A percentile compares a stretch with the other conserved stretches of the same genome.
phyloP scores from a whole-genome alignment of 2,329 filamentous ascomycete species.

The Ophiostoma montium region DNA sequence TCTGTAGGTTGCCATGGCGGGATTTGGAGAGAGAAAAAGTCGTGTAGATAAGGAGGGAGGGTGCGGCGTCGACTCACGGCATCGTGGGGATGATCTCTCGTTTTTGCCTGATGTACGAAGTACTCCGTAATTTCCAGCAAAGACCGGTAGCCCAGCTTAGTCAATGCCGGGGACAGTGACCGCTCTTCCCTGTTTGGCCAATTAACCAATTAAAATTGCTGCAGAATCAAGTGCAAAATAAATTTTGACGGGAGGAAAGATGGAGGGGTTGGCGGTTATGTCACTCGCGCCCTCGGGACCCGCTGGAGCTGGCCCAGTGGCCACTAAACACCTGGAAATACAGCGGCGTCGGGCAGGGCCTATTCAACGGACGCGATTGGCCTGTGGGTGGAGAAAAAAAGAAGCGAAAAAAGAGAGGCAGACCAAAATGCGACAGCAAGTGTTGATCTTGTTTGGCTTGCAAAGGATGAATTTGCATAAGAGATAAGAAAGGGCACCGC shows the following conservation, averaged over 20 bases:
- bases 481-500: too few relatives aligned
- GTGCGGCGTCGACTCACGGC: not conserved
- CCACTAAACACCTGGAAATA: slow-evolving; percentile 1
- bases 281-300: not conserved
- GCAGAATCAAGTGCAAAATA: not conserved
- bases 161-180: not conserved
- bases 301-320: not conserved
- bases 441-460: too few relatives aligned
- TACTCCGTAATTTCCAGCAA: too few relatives aligned
- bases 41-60: not conserved
- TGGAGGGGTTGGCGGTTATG: not conserved
- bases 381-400: slow-evolving; percentile 1
- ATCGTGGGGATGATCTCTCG: not conserved
- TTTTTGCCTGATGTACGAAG: too few relatives aligned
- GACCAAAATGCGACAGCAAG: too few relatives aligned
- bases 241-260: not conserved
- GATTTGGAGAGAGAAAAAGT: not conserved
- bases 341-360: not conserved
- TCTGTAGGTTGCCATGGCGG: slow-evolving; percentile 28
- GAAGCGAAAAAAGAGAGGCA: not conserved
- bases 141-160: too few relatives aligned
- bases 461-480: too few relatives aligned
- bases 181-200: not conserved
- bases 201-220: not conserved
- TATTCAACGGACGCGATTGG: slow-evolving; percentile 4